These are phyloP conservation scores for Sphaerulina vaccinii DNA, from an alignment of 2,329 filamentous ascomycete genomes.

Conservation along the genomic window DNA sequence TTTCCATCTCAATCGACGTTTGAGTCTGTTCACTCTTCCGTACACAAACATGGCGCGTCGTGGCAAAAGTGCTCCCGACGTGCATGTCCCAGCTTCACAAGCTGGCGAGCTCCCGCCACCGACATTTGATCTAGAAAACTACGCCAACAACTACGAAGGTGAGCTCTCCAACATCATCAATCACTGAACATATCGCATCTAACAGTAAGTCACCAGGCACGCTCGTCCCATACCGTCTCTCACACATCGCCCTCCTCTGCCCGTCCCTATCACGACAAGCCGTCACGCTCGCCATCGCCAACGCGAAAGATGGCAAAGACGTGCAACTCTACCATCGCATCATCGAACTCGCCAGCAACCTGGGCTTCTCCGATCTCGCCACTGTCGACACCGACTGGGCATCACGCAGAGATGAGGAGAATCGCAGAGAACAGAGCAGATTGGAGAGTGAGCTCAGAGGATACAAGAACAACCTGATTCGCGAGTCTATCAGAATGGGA, in stretches of 20 bases:
- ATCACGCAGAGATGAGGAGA: conserved; percentile 63
- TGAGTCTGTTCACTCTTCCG: background rate
- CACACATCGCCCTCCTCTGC: conserved; percentile 77
- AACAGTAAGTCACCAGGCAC: conserved; percentile 59
- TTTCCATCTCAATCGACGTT: background rate
- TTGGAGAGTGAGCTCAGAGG: conserved; percentile 82
- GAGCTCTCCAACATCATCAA: conserved; percentile 15
- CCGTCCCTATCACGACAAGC: conserved; percentile 75
- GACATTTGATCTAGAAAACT: conserved; percentile 87
- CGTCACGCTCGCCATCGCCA: conserved; percentile 70
- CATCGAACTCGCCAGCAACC: conserved; percentile 64
- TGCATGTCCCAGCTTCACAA: background rate
- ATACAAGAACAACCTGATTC: conserved; percentile 96
- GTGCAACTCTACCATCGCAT: conserved; percentile 68
- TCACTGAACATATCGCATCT: background rate
- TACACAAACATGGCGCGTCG: conserved; percentile 6
- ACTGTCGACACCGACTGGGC: conserved; percentile 71
- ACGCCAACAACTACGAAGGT: conserved; percentile 88
- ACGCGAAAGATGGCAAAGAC: conserved; percentile 76
- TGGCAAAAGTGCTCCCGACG: background rate
- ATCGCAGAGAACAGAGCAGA: conserved; percentile 68
- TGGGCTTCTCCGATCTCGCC: conserved; percentile 68
- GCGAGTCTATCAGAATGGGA: conserved; percentile 91
- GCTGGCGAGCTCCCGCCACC: conserved; percentile 50
- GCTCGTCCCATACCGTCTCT: conserved; percentile 76